Percentiles rank a stretch among this genome's conserved stretches.
These are phyloP conservation scores for Borealophlyctis nickersoniae DNA, from an alignment of 192 early-diverging fungal species.

Conservation along the genomic window DNA sequence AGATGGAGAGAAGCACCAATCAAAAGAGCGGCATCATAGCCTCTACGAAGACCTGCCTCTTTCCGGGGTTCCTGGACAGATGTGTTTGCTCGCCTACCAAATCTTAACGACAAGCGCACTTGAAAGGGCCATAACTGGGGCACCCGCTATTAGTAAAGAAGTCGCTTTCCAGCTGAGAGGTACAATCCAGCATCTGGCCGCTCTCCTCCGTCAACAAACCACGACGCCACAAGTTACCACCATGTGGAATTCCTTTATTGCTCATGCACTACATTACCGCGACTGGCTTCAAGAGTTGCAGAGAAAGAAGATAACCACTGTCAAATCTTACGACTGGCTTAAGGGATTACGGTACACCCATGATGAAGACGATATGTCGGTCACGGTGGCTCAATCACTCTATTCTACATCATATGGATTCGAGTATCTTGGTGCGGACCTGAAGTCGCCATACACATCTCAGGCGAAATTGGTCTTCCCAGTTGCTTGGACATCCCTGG, in stretches of 20 bases:
- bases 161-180: too few species aligned
- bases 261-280: background rate
- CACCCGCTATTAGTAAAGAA: too few species aligned
- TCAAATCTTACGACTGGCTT: constrained; percentile 10
- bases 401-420: constrained; percentile 7
- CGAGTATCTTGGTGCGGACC: constrained; percentile 9
- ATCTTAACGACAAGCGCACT: background rate
- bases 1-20: background rate
- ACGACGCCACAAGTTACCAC: too few species aligned
- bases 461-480: too few species aligned
- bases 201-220: too few species aligned
- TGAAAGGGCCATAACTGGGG: background rate
- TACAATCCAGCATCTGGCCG: background rate
- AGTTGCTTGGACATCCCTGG: too few species aligned
- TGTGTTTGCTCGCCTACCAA: background rate
- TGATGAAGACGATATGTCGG: constrained; percentile 12
- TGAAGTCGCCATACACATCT: too few species aligned
- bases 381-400: constrained; percentile 12
- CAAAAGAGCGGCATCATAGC: too few species aligned
- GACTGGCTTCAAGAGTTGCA: constrained; percentile 1
- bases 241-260: background rate
- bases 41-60: background rate
- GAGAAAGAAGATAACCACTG: background rate
- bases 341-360: constrained; percentile 10
- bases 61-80: background rate